phyloP scores from a whole-genome alignment of 2,329 filamentous ascomycete species.

The Scedosporium boydii region DNA sequence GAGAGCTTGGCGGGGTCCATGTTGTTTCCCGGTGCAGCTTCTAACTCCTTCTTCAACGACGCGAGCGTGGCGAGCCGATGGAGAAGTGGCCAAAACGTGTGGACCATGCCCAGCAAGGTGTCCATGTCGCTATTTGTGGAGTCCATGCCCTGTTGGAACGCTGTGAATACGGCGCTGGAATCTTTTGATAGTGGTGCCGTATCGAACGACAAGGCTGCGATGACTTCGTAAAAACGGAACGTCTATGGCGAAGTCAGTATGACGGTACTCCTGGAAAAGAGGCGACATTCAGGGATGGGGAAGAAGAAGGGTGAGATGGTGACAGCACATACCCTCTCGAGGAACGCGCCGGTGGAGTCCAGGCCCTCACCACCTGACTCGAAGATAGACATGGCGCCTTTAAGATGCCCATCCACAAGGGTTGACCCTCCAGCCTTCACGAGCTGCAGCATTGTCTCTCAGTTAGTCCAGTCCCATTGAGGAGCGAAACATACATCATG shows the following conservation, averaged over 20 bases:
- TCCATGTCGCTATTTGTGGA: constrained; percentile 36
- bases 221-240: constrained; percentile 58
- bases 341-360: constrained; percentile 44
- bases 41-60: constrained; percentile 41
- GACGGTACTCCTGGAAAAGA: too few species aligned
- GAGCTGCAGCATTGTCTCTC: constrained; percentile 29
- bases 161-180: constrained; percentile 34
- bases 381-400: constrained; percentile 53
- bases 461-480: too few species aligned
- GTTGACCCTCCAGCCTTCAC: constrained; percentile 50
- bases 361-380: constrained; percentile 28
- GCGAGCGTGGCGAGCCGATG: constrained; percentile 49
- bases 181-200: constrained; percentile 45
- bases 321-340: constrained; percentile 41
- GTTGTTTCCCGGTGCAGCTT: constrained; percentile 30
- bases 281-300: background rate
- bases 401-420: constrained; percentile 51
- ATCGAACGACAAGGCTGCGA: constrained; percentile 51
- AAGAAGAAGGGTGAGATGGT: background rate
- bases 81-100: constrained; percentile 54
- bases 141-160: constrained; percentile 20
- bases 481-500: too few species aligned
- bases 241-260: constrained; percentile 32
- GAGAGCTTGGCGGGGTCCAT: constrained; percentile 31
- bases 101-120: constrained; percentile 51